These are phyloP conservation scores for Leishmania mexicana DNA, from an alignment of 208 protist species.

Conservation along the genomic window DNA sequence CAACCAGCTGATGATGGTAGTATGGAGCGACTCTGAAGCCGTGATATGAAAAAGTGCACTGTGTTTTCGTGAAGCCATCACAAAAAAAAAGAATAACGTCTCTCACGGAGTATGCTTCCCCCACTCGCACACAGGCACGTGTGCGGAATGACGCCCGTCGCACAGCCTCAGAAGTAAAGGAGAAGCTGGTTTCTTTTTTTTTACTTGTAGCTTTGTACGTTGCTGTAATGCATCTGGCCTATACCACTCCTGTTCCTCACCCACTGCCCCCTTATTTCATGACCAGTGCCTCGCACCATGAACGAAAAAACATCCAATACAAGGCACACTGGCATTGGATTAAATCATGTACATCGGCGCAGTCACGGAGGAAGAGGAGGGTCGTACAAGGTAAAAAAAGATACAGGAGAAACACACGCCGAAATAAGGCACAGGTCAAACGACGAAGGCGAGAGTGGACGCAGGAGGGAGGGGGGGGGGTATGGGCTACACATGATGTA, in stretches of 20 bases:
- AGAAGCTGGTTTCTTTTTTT: background rate
- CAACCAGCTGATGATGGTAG: background rate
- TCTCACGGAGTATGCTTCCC: background rate
- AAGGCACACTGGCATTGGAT: background rate
- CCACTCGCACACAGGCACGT: background rate
- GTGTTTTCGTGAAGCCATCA: background rate
- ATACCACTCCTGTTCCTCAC: background rate
- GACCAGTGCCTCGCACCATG: background rate
- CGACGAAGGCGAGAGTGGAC: background rate
- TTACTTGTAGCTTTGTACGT: background rate
- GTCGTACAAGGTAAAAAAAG: background rate
- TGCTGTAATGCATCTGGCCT: no score
- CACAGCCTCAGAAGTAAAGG: background rate
- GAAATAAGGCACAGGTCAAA: background rate
- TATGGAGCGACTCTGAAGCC: background rate
- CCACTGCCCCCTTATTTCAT: background rate
- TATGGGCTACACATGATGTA: background rate
- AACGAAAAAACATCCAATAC: background rate
- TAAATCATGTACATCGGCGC: background rate
- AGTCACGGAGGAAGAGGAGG: background rate
- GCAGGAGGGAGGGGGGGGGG: background rate
- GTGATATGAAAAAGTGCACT: background rate
- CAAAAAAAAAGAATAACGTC: background rate
- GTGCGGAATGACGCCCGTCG: background rate
- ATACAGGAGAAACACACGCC: background rate